Conservation (phyloP, 1,284 basidiomycete genomes). For the Boletus sp. region DNA sequence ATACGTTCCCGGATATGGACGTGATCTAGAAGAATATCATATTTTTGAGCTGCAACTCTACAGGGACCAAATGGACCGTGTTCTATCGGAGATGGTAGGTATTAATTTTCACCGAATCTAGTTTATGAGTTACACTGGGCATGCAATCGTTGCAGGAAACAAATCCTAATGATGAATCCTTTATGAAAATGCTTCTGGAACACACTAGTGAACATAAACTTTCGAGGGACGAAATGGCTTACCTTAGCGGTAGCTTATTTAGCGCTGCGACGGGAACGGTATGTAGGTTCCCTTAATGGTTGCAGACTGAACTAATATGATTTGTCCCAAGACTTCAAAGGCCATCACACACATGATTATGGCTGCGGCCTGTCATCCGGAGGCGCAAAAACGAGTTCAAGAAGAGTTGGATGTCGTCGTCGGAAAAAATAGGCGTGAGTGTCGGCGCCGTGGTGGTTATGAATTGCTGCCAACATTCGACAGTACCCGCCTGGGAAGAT, state of each 20-base stretch:
- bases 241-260: slow-evolving; percentile 49
- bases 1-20: slow-evolving; percentile 36
- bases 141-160: neutral
- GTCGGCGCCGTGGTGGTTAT: neutral
- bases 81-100: slow-evolving; percentile 50
- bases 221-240: slow-evolving; percentile 57
- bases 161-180: slow-evolving; percentile 48
- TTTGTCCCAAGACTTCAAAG: slow-evolving; percentile 47
- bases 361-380: slow-evolving; percentile 64
- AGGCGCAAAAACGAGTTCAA: slow-evolving; percentile 57
- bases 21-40: slow-evolving; percentile 45
- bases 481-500: slow-evolving; percentile 59
- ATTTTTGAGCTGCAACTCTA: slow-evolving; percentile 59
- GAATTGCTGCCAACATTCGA: neutral
- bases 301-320: neutral
- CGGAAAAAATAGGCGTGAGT: slow-evolving; percentile 52
- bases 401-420: slow-evolving; percentile 62
- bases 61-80: slow-evolving; percentile 49
- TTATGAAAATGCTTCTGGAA: slow-evolving; percentile 59
- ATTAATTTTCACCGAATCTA: neutral
- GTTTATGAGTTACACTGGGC: neutral
- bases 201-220: slow-evolving; percentile 50
- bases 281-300: neutral
- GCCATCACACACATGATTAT: slow-evolving; percentile 62
- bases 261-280: slow-evolving; percentile 64